Conservation (phyloP, 441 rosid genomes). For the Syzygium syzygioides region DNA sequence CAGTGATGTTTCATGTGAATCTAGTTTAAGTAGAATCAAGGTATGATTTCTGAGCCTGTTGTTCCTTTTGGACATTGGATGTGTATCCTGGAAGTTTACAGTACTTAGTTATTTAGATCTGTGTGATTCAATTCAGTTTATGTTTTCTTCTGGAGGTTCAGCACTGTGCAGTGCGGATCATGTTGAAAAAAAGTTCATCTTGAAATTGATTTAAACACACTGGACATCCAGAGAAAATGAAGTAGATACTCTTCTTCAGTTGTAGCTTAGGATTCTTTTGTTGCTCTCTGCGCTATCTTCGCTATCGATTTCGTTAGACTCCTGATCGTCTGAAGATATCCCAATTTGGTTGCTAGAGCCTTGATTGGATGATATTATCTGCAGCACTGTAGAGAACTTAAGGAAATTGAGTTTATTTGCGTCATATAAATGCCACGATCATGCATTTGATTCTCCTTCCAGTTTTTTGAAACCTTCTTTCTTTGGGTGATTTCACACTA, state of each 20-base stretch:
- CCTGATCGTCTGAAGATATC: neutral
- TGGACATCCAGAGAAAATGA: neutral
- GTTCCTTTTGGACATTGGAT: neutral
- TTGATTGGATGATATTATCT: neutral
- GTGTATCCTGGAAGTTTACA: neutral
- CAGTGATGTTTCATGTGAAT: neutral
- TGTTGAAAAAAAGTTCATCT: neutral
- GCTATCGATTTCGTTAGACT: neutral
- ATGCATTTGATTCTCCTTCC: neutral
- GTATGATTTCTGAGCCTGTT: neutral
- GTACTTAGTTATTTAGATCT: neutral
- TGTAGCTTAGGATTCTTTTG: neutral
- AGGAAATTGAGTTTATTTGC: neutral
- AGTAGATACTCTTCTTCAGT: neutral
- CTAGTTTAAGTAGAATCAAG: neutral
- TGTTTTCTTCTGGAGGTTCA: neutral
- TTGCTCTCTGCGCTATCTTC: neutral
- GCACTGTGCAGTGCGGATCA: neutral
- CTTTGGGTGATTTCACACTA: neutral
- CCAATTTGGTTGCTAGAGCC: neutral
- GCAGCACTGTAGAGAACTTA: neutral
- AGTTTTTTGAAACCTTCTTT: neutral
- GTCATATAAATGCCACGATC: neutral
- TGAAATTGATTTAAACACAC: neutral
- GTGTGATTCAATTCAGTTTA: neutral